Evolutionary conservation across 139 green algal genomes (phyloP), one percentile per base, ranked within the genome.

Genomic region (Tetradesmus lagerheimii): DNA sequence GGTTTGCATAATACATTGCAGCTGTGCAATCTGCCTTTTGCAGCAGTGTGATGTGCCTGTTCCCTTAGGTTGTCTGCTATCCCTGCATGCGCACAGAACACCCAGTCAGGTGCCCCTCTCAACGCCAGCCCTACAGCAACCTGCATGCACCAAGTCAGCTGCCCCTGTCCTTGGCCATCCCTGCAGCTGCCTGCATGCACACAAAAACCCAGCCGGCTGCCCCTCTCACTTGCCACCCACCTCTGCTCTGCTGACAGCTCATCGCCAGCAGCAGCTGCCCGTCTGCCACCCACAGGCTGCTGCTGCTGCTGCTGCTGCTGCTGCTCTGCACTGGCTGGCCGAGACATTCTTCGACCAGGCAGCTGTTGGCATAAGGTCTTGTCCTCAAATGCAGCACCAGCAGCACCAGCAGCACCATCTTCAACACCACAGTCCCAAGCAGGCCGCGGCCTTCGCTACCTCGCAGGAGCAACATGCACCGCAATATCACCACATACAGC

Each of bases 221-320:
- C 12, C n/a, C 47, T 20, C 47, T 14, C 57, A 71, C 8, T n/a
- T 16, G 41, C 18, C 34, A 35, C 39, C 23, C 23, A 90, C 82
- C 82, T 87, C 25, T 87, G 47, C 18, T 91, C 47, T 64, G 84
- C 89, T 85, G 85, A 88, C 29, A 78, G 66, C 43, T 76, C 90
- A 85, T 74, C 85, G 80, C 62, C 35, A 77, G 41, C 85, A 74
- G 34, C 53, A 78, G 45, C 57, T 9, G 45, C 79, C 25, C 50
- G 20, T 47, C 80, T 41, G 43, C 53, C 71, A 82, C 57, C 84
- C 43, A 84, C 79, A 27, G 41, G 79, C 29, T 84, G 79, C 79
- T 84, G 37, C 29, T 38, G 18, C 71, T 57, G 45, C 45, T 57
- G 45, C 45, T 57, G 45, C 57, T 71, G 57, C 53, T 29, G 53